Evolutionary conservation across 2,329 filamentous ascomycete genomes (phyloP).

Genomic region (Botrytis galanthina): DNA sequence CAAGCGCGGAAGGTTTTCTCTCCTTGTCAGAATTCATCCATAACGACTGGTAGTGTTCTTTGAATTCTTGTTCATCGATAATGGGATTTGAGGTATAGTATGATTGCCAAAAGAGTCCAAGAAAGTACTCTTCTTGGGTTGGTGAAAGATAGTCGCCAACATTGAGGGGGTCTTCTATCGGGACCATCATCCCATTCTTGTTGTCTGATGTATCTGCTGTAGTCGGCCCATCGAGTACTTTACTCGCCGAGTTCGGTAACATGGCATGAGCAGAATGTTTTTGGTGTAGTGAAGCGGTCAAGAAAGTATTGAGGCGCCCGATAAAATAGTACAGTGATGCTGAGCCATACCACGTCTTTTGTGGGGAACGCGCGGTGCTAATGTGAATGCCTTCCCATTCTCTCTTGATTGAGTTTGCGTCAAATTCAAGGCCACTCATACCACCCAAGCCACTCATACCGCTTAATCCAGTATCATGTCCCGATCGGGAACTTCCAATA

Average conservation of each 20-base stretch:
- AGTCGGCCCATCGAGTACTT: slow-evolving; percentile 22
- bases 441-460: slow-evolving; percentile 1
- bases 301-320: slow-evolving; percentile 42
- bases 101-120: slow-evolving; percentile 49
- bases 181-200: slow-evolving; percentile 4
- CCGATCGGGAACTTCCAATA: slow-evolving; percentile 4
- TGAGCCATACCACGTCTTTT: slow-evolving; percentile 45
- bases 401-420: slow-evolving; percentile 29
- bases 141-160: slow-evolving; percentile 39
- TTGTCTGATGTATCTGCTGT: slow-evolving; percentile 24
- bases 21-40: slow-evolving; percentile 36
- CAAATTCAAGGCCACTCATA: slow-evolving; percentile 22
- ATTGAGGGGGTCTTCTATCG: slow-evolving; percentile 14
- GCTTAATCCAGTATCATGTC: slow-evolving; percentile 7
- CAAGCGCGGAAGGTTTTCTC: slow-evolving; percentile 48
- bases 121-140: slow-evolving; percentile 47
- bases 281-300: slow-evolving; percentile 40
- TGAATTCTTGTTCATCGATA: slow-evolving; percentile 46
- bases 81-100: slow-evolving; percentile 46
- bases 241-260: slow-evolving; percentile 35
- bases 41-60: slow-evolving; percentile 44
- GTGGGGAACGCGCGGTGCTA: slow-evolving; percentile 40
- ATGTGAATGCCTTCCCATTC: slow-evolving; percentile 43
- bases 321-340: slow-evolving; percentile 48
- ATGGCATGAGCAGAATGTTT: slow-evolving; percentile 37